A percentile compares a stretch with the other conserved stretches of the same genome.
phyloP scores from a whole-genome alignment of 2,329 filamentous ascomycete species.

The Penicillium frequentans region DNA sequence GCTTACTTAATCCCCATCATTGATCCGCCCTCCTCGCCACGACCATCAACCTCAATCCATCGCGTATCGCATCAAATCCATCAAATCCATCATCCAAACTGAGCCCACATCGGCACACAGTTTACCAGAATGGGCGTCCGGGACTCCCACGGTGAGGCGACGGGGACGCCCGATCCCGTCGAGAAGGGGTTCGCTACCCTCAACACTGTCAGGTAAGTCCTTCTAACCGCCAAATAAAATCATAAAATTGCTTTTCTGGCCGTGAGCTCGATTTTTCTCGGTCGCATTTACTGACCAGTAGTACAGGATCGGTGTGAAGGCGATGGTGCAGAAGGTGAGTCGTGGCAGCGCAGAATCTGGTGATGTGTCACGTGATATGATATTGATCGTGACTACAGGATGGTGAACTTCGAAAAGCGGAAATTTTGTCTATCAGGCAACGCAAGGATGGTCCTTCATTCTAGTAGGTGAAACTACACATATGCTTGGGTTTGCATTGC shows the following conservation, averaged over 20 bases:
- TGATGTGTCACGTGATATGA: slow-evolving; percentile 33
- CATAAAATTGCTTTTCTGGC: not conserved
- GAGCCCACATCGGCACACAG: not conserved
- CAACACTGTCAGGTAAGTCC: slow-evolving; percentile 72
- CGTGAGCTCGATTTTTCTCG: slow-evolving; percentile 27
- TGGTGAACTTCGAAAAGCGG: slow-evolving; percentile 83
- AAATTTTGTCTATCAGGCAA: slow-evolving; percentile 92
- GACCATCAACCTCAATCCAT: slow-evolving; percentile 4
- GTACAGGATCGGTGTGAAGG: slow-evolving; percentile 65
- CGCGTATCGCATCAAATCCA: slow-evolving; percentile 8
- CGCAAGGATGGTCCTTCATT: slow-evolving; percentile 85
- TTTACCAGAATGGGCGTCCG: slow-evolving; percentile 53
- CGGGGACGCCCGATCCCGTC: slow-evolving; percentile 58
- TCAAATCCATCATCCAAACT: not conserved
- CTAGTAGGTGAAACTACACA: slow-evolving; percentile 53
- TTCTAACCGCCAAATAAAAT: not conserved
- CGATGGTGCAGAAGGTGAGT: slow-evolving; percentile 68
- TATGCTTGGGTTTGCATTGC: not conserved
- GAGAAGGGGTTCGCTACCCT: slow-evolving; percentile 83
- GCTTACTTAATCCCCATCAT: not conserved
- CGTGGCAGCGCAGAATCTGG: slow-evolving; percentile 18
- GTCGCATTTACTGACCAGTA: slow-evolving; percentile 34
- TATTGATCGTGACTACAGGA: slow-evolving; percentile 51
- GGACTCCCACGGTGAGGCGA: slow-evolving; percentile 55
- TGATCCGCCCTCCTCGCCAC: not conserved